phyloP scores from a whole-genome alignment of 2,329 filamentous ascomycete species.

The Diaporthe nobilis region DNA sequence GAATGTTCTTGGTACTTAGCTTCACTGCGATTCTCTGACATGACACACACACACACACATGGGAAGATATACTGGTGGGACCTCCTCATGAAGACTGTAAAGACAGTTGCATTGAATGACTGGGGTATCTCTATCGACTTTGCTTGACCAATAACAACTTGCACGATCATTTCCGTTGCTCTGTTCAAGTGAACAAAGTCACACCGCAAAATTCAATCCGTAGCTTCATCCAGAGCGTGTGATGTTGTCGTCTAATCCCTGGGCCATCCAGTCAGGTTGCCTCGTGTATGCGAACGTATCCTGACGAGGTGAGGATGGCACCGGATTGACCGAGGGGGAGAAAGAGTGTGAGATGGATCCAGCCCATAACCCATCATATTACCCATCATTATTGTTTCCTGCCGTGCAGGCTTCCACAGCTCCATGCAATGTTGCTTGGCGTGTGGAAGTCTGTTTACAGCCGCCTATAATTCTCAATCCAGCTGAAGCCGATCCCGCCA shows the following conservation, averaged over 20 bases:
- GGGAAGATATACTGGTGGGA: background rate
- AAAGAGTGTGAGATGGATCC: constrained; percentile 33
- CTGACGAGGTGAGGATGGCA: background rate
- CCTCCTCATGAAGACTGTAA: constrained; percentile 6
- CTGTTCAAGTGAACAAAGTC: constrained; percentile 3
- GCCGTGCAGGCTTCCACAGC: background rate
- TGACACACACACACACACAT: background rate
- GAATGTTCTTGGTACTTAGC: background rate
- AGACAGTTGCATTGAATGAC: constrained; percentile 35
- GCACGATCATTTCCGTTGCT: constrained; percentile 22
- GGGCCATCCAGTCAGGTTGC: constrained; percentile 13
- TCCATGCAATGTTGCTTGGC: background rate
- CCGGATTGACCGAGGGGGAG: background rate
- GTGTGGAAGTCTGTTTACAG: constrained; percentile 9
- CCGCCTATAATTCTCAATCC: constrained; percentile 17
- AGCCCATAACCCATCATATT: constrained; percentile 33
- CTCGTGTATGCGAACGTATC: constrained; percentile 2
- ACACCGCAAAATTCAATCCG: constrained; percentile 10
- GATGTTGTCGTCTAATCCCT: constrained; percentile 19
- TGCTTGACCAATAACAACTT: constrained; percentile 27
- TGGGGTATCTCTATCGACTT: constrained; percentile 41
- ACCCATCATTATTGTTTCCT: constrained; percentile 29
- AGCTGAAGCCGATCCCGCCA: constrained; percentile 33
- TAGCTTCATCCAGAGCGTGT: constrained; percentile 23
- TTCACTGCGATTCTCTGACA: background rate